Base-by-base conservation (phyloP, 2,329 filamentous ascomycete species). In the Clarireedia hainanense region DNA sequence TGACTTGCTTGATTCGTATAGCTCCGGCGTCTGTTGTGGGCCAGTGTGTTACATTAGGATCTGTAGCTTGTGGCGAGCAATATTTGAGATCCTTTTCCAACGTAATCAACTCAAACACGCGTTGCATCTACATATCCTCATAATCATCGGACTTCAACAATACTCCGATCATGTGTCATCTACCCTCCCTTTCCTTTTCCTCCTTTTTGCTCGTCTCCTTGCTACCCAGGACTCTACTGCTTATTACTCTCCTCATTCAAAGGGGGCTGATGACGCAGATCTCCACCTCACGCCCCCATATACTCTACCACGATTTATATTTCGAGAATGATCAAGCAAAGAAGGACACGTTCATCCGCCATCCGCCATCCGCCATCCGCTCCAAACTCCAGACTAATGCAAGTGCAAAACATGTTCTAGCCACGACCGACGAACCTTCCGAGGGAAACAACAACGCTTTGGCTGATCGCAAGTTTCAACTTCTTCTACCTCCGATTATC, bases 401-500 rank as follows among this genome's bases (percentile, higher is more conserved):
- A n/a, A 30, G 14, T 12, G 14, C 26, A 23, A 45, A 40, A 24
- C 39, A 46, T n/a, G 40, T 17, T 37, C 50, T 52, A 47, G 34
- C 40, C 40, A 52, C 14, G 42, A 26, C 26, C 6, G 50, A 36
- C 47, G 50, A 42, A 42, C 39, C 9, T 20, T 42, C 39, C 39
- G 39, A 42, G 39, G 34, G 36, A 34, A 34, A 34, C 30, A 34
- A 34, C 30, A 34, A 34, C 30, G 45, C 40, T 47, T 45, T 45
- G 42, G 24, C 42, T 45, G 42, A 26, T 45, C n/a, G 7, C 52
- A 34, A 15, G 52, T 54, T 54, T 54, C 52, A 54, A 42, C 36
- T 43, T 49, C 43, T 34, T 34, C 34, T 42, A 15, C 17, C 24
- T 26, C 26, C 52, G 45, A 34, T 23, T 49, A 20, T 10, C 26